A percentile compares a stretch with the other conserved stretches of the same genome.
Evolutionary conservation across 2,329 filamentous ascomycete species (phyloP).

Genomic region (Gremmenia infestans): DNA sequence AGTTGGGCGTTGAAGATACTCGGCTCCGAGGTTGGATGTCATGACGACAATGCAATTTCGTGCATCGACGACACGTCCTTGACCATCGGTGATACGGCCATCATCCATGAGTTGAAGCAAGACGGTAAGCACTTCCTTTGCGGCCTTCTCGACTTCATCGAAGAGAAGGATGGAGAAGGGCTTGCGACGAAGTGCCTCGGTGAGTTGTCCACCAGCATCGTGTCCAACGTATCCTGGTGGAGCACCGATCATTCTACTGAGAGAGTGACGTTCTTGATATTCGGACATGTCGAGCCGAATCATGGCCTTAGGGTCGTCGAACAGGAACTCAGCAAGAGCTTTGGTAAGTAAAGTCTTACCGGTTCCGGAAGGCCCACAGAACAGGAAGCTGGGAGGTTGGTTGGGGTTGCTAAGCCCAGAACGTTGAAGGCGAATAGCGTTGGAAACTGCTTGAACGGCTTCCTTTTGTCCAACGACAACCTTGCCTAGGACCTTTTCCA

Average conservation of each 20-base stretch:
- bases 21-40: slow-evolving; percentile 95
- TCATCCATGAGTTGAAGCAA: slow-evolving; percentile 99
- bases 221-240: slow-evolving; percentile 96
- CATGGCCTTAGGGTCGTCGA: slow-evolving; percentile 96
- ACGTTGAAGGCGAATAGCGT: slow-evolving; percentile 90
- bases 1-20: slow-evolving; percentile 79
- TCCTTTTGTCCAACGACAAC: slow-evolving; percentile 92
- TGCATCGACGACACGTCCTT: slow-evolving; percentile 90
- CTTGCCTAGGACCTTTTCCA: slow-evolving; percentile 82
- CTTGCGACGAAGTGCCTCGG: slow-evolving; percentile 85
- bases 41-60: slow-evolving; percentile 99
- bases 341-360: slow-evolving; percentile 98
- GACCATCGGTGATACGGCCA: slow-evolving; percentile 95
- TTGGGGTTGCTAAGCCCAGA: slow-evolving; percentile 95
- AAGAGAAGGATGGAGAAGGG: slow-evolving; percentile 98
- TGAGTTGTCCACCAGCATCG: slow-evolving; percentile 91
- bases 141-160: slow-evolving; percentile 97
- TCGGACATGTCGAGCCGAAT: slow-evolving; percentile 99
- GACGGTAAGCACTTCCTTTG: slow-evolving; percentile 94
- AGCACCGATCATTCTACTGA: slow-evolving; percentile 96
- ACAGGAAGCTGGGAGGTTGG: slow-evolving; percentile 94
- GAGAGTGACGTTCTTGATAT: slow-evolving; percentile 93
- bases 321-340: slow-evolving; percentile 93
- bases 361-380: slow-evolving; percentile 96
- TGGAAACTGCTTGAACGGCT: slow-evolving; percentile 87